A percentile compares a stretch with the other conserved stretches of the same genome.
These are phyloP conservation scores for Rubia balearica DNA, from an alignment of 305 asterid species.

Conservation along the genomic window DNA sequence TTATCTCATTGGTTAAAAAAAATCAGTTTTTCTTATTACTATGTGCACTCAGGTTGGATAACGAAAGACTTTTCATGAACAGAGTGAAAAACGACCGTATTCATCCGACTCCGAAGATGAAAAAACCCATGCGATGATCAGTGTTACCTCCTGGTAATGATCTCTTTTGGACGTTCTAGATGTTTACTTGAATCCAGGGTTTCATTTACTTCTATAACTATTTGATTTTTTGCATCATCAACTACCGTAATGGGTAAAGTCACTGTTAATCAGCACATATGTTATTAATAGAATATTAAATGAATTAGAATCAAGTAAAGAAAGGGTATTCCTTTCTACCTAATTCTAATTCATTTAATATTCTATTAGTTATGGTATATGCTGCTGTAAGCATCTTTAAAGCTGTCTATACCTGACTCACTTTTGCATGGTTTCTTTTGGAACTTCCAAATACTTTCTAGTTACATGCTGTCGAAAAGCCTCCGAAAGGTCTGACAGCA, in stretches of 20 bases:
- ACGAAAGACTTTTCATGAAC: constrained; percentile 29
- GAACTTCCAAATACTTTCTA: constrained; percentile 23
- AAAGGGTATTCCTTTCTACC: no score
- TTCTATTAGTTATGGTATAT: no score
- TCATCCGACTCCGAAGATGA: constrained; percentile 58
- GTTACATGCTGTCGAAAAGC: constrained; percentile 35
- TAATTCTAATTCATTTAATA: no score
- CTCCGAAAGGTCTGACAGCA: constrained; percentile 28
- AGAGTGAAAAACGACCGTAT: constrained; percentile 65
- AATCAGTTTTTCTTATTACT: constrained; percentile 9
- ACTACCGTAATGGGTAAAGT: neutral
- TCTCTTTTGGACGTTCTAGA: constrained; percentile 3
- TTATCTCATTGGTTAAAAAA: neutral
- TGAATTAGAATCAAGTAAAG: no score
- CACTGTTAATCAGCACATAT: neutral
- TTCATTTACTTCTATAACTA: neutral
- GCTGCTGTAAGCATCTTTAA: neutral
- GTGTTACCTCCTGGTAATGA: constrained; percentile 76
- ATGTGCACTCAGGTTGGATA: constrained; percentile 18
- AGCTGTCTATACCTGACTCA: constrained; percentile 12
- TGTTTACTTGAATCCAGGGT: neutral
- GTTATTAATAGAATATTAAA: no score
- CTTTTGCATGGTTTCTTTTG: constrained; percentile 6
- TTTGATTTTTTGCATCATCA: neutral
- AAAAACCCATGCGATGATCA: constrained; percentile 74